A percentile compares a stretch with the other conserved stretches of the same genome.
phyloP scores from a whole-genome alignment of 371 early-diverging fungal genomes.

The Syncephalis plumigaleata region DNA sequence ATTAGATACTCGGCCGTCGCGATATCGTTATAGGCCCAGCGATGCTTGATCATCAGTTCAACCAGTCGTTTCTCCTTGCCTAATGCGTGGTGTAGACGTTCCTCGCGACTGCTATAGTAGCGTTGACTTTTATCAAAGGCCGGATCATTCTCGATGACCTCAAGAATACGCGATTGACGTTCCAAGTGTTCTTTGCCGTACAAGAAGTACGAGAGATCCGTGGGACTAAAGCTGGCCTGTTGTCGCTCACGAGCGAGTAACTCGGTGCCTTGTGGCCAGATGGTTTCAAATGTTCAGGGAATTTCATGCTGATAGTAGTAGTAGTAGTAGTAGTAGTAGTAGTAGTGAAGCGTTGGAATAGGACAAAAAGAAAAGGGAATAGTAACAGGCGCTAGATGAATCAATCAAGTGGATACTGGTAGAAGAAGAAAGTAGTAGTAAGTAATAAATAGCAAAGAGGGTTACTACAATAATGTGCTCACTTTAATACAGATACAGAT shows the following conservation, averaged over 20 bases:
- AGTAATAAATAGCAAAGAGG: too few species aligned
- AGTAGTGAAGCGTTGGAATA: neutral
- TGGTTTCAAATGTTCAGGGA: constrained; percentile 26
- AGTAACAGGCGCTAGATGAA: too few species aligned
- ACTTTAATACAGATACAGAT: too few species aligned
- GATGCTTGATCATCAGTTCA: constrained; percentile 24
- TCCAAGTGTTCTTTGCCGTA: constrained; percentile 29
- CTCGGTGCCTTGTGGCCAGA: constrained; percentile 34
- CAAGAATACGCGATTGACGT: constrained; percentile 23
- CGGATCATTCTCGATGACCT: constrained; percentile 31
- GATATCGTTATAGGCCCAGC: constrained; percentile 30
- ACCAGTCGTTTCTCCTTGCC: constrained; percentile 30
- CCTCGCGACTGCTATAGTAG: constrained; percentile 29
- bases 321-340: neutral
- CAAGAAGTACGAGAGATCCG: constrained; percentile 28
- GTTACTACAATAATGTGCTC: too few species aligned
- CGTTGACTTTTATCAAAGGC: constrained; percentile 34
- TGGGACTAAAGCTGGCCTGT: constrained; percentile 27
- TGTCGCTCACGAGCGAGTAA: constrained; percentile 33
- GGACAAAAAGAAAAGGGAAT: too few species aligned
- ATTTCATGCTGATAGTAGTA: constrained; percentile 10
- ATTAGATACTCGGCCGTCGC: constrained; percentile 28
- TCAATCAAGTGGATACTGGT: too few species aligned
- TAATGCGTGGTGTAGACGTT: constrained; percentile 23
- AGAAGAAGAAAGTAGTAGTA: too few species aligned